phyloP scores from a whole-genome alignment of 2,329 filamentous ascomycete genomes.

The Diaporthe ampelina region DNA sequence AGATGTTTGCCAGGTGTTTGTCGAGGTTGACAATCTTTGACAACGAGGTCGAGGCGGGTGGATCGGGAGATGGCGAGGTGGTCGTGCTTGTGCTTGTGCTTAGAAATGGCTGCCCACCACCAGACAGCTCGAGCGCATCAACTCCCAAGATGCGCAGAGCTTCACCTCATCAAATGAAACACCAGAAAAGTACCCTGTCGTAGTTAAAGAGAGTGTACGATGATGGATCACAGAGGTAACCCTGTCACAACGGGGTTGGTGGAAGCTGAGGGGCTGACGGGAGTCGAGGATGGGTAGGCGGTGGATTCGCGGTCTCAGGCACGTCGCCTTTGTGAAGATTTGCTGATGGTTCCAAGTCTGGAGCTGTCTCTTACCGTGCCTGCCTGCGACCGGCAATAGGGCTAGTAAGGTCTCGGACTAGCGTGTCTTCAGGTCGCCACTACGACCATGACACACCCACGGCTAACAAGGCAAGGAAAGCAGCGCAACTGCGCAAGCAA shows the following conservation, averaged over 20 bases:
- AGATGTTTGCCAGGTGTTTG: background rate
- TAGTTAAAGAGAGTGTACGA: constrained; percentile 4
- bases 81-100: constrained; percentile 29
- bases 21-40: background rate
- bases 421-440: background rate
- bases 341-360: constrained; percentile 18
- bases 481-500: background rate
- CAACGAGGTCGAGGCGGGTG: background rate
- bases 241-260: constrained; percentile 31
- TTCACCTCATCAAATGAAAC: constrained; percentile 40
- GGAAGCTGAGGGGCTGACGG: constrained; percentile 10
- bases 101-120: constrained; percentile 42
- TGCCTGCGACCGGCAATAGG: background rate
- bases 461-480: background rate
- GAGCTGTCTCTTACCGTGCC: constrained; percentile 5
- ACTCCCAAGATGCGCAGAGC: constrained; percentile 38
- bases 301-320: constrained; percentile 30
- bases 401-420: constrained; percentile 3
- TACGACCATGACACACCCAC: background rate
- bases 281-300: constrained; percentile 31
- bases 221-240: background rate
- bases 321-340: constrained; percentile 37
- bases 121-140: constrained; percentile 41
- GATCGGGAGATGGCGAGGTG: background rate
- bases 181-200: background rate